A percentile compares a stretch with the other conserved stretches of the same genome.
Conservation (phyloP, 202 grass and related monocot species). For the Dendrocalamus latiflorus region DNA sequence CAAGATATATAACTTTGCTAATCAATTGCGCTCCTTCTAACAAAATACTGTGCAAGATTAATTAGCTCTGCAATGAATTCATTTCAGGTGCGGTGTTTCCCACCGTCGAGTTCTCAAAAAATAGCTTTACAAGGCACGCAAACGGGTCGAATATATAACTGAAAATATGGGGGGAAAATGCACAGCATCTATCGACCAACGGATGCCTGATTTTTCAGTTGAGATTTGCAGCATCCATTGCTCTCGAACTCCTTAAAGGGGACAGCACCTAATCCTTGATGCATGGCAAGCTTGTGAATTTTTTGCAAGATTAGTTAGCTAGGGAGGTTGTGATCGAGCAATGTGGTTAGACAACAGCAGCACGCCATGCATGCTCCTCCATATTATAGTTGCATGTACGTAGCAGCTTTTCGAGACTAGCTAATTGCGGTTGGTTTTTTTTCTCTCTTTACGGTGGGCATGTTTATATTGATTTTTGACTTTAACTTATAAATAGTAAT, state of each 20-base stretch:
- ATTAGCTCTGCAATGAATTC: not conserved
- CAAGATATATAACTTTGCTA: not conserved
- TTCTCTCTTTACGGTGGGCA: not conserved
- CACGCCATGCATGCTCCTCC: slow-evolving; percentile 30
- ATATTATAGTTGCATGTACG: slow-evolving; percentile 24
- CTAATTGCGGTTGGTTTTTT: slow-evolving; percentile 6
- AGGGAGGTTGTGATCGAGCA: slow-evolving; percentile 12
- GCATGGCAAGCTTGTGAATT: not conserved
- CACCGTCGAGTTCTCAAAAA: not conserved
- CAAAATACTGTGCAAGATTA: not conserved
- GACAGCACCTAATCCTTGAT: slow-evolving; percentile 28
- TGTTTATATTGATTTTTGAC: no score
- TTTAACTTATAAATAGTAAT: no score
- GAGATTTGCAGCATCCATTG: slow-evolving; percentile 31
- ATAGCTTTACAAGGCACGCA: not conserved
- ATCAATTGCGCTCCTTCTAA: not conserved
- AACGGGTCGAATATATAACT: not conserved
- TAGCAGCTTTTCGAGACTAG: slow-evolving; percentile 12
- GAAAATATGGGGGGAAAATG: not conserved
- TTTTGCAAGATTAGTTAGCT: slow-evolving; percentile 5
- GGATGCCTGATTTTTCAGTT: not conserved
- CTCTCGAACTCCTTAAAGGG: slow-evolving; percentile 42
- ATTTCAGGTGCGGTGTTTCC: not conserved
- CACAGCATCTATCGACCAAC: not conserved
- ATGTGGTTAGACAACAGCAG: slow-evolving; percentile 31